A percentile compares a stretch with the other conserved stretches of the same genome.
These are phyloP conservation scores for Adansonia rubrostipa DNA, from an alignment of 441 rosid genomes.

Conservation along the genomic window DNA sequence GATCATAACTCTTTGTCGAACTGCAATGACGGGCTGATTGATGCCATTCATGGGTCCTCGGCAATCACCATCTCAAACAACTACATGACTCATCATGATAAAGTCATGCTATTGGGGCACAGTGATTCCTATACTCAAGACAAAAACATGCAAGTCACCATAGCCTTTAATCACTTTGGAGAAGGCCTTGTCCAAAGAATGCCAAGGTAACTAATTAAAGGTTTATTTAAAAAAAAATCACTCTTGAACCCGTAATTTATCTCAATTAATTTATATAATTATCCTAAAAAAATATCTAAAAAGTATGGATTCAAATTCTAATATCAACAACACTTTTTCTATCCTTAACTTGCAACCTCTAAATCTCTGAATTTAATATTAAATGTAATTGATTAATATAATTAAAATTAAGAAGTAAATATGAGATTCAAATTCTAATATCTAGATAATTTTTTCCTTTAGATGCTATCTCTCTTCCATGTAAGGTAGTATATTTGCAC, in stretches of 20 bases:
- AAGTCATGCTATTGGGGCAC: background rate
- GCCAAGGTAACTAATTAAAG: conserved; percentile 56
- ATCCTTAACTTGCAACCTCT: no score
- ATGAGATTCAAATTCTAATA: background rate
- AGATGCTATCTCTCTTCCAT: no score
- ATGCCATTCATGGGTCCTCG: background rate
- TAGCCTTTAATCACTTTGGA: conserved; percentile 73
- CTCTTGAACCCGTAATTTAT: no score
- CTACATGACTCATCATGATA: background rate
- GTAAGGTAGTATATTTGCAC: background rate
- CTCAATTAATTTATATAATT: no score
- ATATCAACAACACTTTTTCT: no score
- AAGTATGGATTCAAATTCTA: no score
- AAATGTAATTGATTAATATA: no score
- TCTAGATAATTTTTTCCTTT: no score
- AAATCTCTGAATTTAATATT: no score
- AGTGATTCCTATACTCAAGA: conserved; percentile 31
- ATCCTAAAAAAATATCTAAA: background rate
- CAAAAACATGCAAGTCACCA: conserved; percentile 62
- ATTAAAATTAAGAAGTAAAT: background rate
- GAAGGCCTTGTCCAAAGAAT: conserved; percentile 68
- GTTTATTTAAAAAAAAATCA: background rate
- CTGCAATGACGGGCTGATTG: background rate
- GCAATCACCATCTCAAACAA: background rate
- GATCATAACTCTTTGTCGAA: background rate